A percentile compares a stretch with the other conserved stretches of the same genome.
phyloP scores from a whole-genome alignment of 768 basidiomycete genomes.

The Naganishia randhawae region DNA sequence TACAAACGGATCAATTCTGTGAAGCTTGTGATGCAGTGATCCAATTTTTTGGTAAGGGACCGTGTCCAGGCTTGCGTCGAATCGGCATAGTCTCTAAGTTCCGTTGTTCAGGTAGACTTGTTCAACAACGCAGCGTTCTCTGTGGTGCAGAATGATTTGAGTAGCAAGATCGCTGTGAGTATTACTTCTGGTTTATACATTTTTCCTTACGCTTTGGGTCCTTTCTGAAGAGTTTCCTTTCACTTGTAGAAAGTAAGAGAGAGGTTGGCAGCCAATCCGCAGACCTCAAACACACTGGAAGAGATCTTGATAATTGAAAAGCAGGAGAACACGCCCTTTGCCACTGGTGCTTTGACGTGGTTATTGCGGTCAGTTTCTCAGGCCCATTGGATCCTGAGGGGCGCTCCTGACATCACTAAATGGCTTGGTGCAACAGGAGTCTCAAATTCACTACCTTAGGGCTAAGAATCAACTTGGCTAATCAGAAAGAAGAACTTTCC shows the following conservation, averaged over 20 bases:
- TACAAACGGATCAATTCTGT: constrained; percentile 82
- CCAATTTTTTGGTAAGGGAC: constrained; percentile 63
- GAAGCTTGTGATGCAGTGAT: constrained; percentile 84
- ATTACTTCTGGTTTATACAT: background rate
- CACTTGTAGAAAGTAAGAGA: constrained; percentile 69
- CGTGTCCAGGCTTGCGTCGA: background rate
- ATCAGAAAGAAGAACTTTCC: constrained; percentile 65
- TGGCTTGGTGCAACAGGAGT: constrained; percentile 57
- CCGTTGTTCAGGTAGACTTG: constrained; percentile 53
- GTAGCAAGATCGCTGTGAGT: constrained; percentile 69
- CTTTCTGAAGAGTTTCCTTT: background rate
- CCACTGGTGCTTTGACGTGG: constrained; percentile 92
- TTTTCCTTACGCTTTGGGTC: background rate
- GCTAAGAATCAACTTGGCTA: constrained; percentile 65
- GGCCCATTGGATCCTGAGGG: background rate
- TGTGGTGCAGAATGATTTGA: constrained; percentile 78
- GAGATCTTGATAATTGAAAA: constrained; percentile 77
- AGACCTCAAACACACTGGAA: constrained; percentile 72
- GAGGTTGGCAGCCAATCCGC: constrained; percentile 66
- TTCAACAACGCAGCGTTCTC: constrained; percentile 79
- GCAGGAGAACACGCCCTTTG: constrained; percentile 73
- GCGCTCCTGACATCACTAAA: background rate
- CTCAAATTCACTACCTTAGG: constrained; percentile 74
- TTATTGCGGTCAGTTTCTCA: constrained; percentile 55
- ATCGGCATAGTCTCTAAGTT: background rate